Evolutionary conservation across 108 stramenopile genomes (phyloP), one percentile per base, ranked within the genome.

Genomic region (Bacterosira constricta): DNA sequence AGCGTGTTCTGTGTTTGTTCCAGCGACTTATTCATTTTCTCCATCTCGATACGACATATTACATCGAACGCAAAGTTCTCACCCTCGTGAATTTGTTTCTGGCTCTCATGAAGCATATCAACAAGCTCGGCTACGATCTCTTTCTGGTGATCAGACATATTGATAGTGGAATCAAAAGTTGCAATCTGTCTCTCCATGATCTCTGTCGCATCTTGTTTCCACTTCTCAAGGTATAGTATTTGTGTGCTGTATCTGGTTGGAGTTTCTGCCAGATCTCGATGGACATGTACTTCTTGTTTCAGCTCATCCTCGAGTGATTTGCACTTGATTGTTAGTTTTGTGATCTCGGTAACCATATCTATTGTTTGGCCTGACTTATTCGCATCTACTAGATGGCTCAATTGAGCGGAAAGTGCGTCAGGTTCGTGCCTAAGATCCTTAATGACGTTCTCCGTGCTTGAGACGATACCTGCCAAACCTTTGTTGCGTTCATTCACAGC

Each of bases 261-360:
- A 18, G 53, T 45, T 21, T 47, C 44, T 18, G 15, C 4, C 1
- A 27, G n/a, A 31, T 70, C 30, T 1, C 31, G 39, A 2, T 9
- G 0, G 2, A 9, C 32, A 6, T 23, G n/a, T 15, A 0, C 12
- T 21, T 10, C 4, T 31, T 25, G 21, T 29, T 15, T 23, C 42
- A 60, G 21, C 18, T 71, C 46, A 20, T 53, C 57, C 30, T 71
- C 69, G 20, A 71, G 53, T 31, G 69, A 7, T 60, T 59, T 60
- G 58, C 46, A 60, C 38, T 50, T 59, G 0, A 60, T 41, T 20
- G 27, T 46, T 31, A 58, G 41, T 25, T 8, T 38, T 1, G 31
- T 35, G 11, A 44, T 5, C 12, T 61, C 61, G 41, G 39, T 20
- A 4, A 32, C 36, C 0, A 21, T 8, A 46, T 31, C 45, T 1